phyloP scores from a whole-genome alignment of 2,329 filamentous ascomycete genomes.

The Trichoderma sp. region DNA sequence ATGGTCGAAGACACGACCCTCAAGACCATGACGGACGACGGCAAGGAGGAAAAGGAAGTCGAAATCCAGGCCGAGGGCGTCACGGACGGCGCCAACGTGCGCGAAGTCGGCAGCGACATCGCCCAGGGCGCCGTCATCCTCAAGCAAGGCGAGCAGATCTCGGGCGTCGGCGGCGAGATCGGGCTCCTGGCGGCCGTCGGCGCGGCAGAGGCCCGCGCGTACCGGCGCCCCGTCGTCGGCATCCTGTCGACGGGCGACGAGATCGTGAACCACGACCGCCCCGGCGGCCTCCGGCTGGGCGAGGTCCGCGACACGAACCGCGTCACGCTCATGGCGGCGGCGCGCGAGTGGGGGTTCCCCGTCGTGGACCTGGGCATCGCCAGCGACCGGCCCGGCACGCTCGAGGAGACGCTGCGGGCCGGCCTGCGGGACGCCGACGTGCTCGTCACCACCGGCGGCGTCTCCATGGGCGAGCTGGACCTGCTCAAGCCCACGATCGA shows the following conservation, averaged over 20 bases:
- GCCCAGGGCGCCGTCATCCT: slow-evolving; percentile 69
- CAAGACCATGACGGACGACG: slow-evolving; percentile 73
- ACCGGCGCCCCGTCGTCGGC: slow-evolving; percentile 75
- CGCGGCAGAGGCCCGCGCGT: slow-evolving; percentile 69
- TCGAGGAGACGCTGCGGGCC: slow-evolving; percentile 76
- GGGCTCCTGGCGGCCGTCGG: slow-evolving; percentile 87
- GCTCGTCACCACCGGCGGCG: slow-evolving; percentile 88
- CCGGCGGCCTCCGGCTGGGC: slow-evolving; percentile 67
- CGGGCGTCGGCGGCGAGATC: slow-evolving; percentile 85
- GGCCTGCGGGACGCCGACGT: slow-evolving; percentile 76
- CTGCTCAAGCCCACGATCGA: slow-evolving; percentile 96
- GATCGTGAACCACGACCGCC: slow-evolving; percentile 73
- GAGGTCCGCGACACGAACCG: slow-evolving; percentile 95
- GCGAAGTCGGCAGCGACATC: slow-evolving; percentile 89
- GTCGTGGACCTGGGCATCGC: slow-evolving; percentile 86
- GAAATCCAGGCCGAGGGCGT: slow-evolving; percentile 81
- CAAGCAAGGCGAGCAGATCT: slow-evolving; percentile 77
- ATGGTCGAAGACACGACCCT: slow-evolving; percentile 91
- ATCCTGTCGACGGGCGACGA: slow-evolving; percentile 95
- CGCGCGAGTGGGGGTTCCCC: slow-evolving; percentile 72
- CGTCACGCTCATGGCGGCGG: slow-evolving; percentile 80
- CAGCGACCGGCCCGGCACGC: slow-evolving; percentile 68
- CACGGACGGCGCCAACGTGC: slow-evolving; percentile 79
- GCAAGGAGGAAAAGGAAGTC: slow-evolving; percentile 81
- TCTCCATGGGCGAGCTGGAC: slow-evolving; percentile 97